Evolutionary conservation across 176 grass and related monocot species (phyloP).

Genomic region (Eleusine indica): DNA sequence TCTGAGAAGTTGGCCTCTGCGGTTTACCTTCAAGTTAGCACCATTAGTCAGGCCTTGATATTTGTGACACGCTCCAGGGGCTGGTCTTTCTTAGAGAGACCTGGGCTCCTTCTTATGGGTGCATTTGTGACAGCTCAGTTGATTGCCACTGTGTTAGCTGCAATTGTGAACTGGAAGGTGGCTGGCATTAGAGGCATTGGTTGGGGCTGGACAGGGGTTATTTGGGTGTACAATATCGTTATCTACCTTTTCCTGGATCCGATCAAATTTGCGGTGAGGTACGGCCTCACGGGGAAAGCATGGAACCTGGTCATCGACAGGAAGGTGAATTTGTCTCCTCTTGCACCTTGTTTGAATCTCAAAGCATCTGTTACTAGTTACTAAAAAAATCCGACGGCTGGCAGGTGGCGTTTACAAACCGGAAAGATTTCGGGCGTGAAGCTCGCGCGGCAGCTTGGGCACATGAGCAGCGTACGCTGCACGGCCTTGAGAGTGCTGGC

Average conservation of each 20-base stretch:
- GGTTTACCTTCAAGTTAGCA: slow-evolving; percentile 82
- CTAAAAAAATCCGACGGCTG: neutral
- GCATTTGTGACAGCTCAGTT: slow-evolving; percentile 64
- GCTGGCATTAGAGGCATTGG: slow-evolving; percentile 66
- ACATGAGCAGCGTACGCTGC: slow-evolving; percentile 50
- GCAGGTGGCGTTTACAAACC: slow-evolving; percentile 55
- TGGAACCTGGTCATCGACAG: slow-evolving; percentile 59
- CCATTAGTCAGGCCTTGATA: slow-evolving; percentile 75
- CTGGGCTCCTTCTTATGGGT: slow-evolving; percentile 56
- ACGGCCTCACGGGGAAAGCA: slow-evolving; percentile 60
- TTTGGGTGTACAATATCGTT: slow-evolving; percentile 69
- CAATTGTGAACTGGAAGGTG: slow-evolving; percentile 28
- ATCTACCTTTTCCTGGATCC: slow-evolving; percentile 60
- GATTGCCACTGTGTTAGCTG: slow-evolving; percentile 56
- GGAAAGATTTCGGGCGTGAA: slow-evolving; percentile 54
- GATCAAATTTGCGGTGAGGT: slow-evolving; percentile 61
- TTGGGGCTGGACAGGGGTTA: slow-evolving; percentile 60
- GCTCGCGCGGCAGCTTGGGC: slow-evolving; percentile 55
- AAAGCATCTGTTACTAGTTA: neutral
- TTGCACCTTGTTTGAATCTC: neutral
- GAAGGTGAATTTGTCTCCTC: slow-evolving; percentile 28
- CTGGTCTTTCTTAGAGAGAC: slow-evolving; percentile 69
- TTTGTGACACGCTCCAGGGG: slow-evolving; percentile 78
- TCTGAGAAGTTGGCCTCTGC: slow-evolving; percentile 57
- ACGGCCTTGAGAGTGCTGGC: slow-evolving; percentile 41